Evolutionary conservation across 371 early-diverging fungal species (phyloP), one percentile per base, ranked within the genome.

Genomic region (Enterospora canceri): DNA sequence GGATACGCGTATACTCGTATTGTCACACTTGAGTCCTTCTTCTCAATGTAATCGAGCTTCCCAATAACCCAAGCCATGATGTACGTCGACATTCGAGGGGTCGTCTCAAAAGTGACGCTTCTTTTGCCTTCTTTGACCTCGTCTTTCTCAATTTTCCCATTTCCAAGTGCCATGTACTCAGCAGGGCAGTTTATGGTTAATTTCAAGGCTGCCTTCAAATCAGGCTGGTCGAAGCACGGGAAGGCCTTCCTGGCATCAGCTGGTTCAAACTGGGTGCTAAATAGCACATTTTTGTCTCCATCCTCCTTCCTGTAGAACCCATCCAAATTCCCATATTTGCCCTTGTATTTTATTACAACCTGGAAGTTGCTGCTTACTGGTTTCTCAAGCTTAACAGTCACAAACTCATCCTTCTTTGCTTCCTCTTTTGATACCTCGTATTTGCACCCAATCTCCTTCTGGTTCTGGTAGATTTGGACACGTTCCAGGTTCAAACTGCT

Each of bases 191-290:
- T 82, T 26, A 94, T 76, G 12, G 84, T 85, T 58, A 90, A 79
- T 30, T 85, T 85, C 75, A 91, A 93, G 0, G 87, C 87, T n/a
- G 94, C 91, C 77, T 91, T 89, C 73, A 86, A 70, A 15, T 86
- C 83, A 3, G 90, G 90, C 83, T 89, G 88, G 76, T 89, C 86
- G 86, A 88, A 91, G 79, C 88, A 91, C 4, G 94, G 92, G 78
- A 92, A 87, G 12, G 86, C 87, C 34, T 85, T 82, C 61, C 92
- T 83, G n/a, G 88, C 88, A 77, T 86, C 60, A 15, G 90, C 88
- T n/a, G 92, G 83, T 79, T 91, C 90, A 81, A 91, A 91, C 76
- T 92, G 91, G 16, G 91, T 91, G 21, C 73, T 70, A 58, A 68
- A 74, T 31, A 72, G 49, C 46, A 50, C 2, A 59, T 56, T 19